Base-by-base conservation (phyloP, 306 rosid genomes). In the Mucuna pruriens region DNA sequence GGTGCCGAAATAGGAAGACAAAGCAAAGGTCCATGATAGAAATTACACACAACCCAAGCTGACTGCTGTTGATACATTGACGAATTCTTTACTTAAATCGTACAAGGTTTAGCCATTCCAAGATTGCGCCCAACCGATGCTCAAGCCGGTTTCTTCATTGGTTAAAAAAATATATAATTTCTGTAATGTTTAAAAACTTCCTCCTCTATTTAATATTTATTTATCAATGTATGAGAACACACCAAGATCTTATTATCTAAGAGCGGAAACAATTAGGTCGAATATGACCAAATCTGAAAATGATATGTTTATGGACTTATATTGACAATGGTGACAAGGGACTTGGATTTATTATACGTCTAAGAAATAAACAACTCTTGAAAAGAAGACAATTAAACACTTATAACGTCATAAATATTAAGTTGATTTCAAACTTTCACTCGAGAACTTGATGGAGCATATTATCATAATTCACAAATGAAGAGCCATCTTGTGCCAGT, bases 401-500 rank as follows among this genome's bases (percentile, higher is more conserved):
- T 60, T 11, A 26, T 6, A 33, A 64, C 17, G 6, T 66, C 0
- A 20, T 5, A 42, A 20, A 40, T 19, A 38, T 17, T 19, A 73
- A 34, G 15, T 73, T 51, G 65, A 19, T 52, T 73, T 38, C 34
- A 20, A 73, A 22, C 54, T 73, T 1, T 73, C 22, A 49, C 31
- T 0, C 5, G 52, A 75, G 71, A 75, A 75, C 44, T 58, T 60
- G 42, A 71, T 9, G 46, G 16, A 60, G 17, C 39, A 75, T 10
- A 7, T 42, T n/a, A 8, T 75, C 29, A 75, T 13, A 75, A 40
- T 42, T 75, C 17, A 75, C 5, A 60, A 58, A 75, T 8, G 71
- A 75, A 75, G 80, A 58, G 1, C 58, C 71, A 60, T 42, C 71
- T 58, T 25, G 19, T 39, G 60, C 58, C 42, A 75, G 13, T 39